Evolutionary conservation across 257 asterid genomes (phyloP).

Genomic region (Anisodus acutangulus): DNA sequence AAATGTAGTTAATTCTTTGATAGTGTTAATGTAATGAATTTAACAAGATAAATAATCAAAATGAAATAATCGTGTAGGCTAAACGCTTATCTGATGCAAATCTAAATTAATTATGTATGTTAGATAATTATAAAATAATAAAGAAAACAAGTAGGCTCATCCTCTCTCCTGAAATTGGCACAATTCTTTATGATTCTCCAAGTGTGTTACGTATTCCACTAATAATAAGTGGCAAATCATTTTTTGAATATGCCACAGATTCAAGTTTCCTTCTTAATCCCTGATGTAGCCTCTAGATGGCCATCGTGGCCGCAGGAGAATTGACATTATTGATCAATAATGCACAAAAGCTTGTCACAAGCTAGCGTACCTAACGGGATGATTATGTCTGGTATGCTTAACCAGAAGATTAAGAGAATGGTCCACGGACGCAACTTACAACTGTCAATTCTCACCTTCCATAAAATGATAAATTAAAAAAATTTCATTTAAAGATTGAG

Average conservation of each 20-base stretch:
- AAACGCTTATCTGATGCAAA: no score
- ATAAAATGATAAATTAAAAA: constrained; percentile 36
- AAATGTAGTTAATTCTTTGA: no score
- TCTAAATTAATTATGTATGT: no score
- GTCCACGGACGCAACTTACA: neutral
- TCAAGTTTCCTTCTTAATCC: neutral
- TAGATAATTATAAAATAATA: neutral
- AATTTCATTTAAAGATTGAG: constrained; percentile 34
- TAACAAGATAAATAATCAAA: no score
- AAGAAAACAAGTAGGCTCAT: neutral
- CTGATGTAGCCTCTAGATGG: no score
- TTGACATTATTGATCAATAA: constrained; percentile 22
- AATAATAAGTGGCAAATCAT: no score
- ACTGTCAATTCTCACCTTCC: constrained; percentile 33
- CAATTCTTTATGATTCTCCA: neutral
- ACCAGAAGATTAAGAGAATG: neutral
- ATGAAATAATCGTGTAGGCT: no score
- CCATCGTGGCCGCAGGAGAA: neutral
- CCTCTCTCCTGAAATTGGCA: neutral
- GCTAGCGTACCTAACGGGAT: neutral
- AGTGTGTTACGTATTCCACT: neutral
- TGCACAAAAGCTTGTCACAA: neutral
- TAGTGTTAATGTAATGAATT: no score
- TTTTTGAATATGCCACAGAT: no score
- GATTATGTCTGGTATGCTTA: neutral